These are phyloP conservation scores for Xerocomus minutiporus DNA, from an alignment of 1,284 basidiomycete genomes.

Conservation along the genomic window DNA sequence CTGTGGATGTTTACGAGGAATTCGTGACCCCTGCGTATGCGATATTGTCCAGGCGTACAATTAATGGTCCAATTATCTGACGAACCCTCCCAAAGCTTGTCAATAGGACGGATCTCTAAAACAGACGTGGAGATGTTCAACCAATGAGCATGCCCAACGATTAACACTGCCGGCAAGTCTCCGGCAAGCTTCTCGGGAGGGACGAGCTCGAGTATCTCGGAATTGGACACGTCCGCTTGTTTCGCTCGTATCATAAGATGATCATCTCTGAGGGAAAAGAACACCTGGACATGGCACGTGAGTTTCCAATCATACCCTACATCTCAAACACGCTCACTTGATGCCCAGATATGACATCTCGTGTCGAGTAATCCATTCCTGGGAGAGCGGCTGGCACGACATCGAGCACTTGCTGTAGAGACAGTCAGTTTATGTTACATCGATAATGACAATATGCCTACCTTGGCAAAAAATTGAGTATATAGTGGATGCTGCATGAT, in stretches of 20 bases:
- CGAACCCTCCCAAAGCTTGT: conserved; percentile 21
- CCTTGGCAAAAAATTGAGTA: conserved; percentile 30
- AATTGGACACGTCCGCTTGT: neutral
- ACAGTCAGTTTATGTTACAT: neutral
- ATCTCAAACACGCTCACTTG: conserved; percentile 15
- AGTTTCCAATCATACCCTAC: neutral
- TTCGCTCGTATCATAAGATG: conserved; percentile 32
- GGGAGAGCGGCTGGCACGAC: conserved; percentile 34
- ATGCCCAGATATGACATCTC: conserved; percentile 19
- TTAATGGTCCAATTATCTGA: conserved; percentile 20
- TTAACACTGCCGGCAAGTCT: conserved; percentile 38
- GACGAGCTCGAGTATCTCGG: conserved; percentile 34
- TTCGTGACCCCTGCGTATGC: conserved; percentile 15
- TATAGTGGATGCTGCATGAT: conserved; percentile 36
- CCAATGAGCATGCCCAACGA: conserved; percentile 39
- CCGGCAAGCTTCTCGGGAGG: conserved; percentile 30
- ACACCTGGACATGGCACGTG: conserved; percentile 19
- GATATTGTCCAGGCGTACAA: conserved; percentile 8
- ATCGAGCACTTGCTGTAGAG: conserved; percentile 33
- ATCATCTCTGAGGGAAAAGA: conserved; percentile 27
- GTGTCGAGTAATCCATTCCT: conserved; percentile 37
- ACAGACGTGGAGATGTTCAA: conserved; percentile 27
- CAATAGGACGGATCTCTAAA: conserved; percentile 38
- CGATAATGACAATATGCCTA: conserved; percentile 7
- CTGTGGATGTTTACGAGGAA: conserved; percentile 33